Evolutionary conservation across 257 asterid species (phyloP), one percentile per base, ranked within the genome.

Genomic region (Rhazya stricta): DNA sequence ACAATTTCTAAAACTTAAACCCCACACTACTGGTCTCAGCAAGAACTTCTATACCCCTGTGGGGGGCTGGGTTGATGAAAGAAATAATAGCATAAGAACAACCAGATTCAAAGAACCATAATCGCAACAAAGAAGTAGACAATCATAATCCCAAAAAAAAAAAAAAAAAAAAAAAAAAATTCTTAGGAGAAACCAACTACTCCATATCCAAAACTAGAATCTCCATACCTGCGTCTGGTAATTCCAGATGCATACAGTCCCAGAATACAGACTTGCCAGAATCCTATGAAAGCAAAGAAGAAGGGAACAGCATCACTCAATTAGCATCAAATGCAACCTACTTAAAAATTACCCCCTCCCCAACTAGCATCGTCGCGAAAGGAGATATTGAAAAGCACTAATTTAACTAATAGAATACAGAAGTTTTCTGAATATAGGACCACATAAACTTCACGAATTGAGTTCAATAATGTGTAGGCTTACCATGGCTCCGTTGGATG

Each of bases 211-310:
- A 56, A 30, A 9, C 41, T 58, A 5, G 43, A 41, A 65, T 67
- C 62, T 62, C 11, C 58, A 48, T 84, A 93, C 97, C 98, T 93
- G 97, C 78, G 89, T 91, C 89, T 91, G 97, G 88, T 89, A 90
- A 84, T 94, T 91, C 97, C 94, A 91, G 41, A 94, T 90, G 87
- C 96, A 86, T 51, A 94, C 92, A 78, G 96, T 84, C 86, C 98
- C 98, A 1, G 96, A 84, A 74, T 94, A 94, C 86, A 94, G 78
- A 86, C 98, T 94, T 54, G 97, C 88, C 86, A 91, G 73, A 79
- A 94, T 91, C 97, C 98, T 94, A 85, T 45, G 61, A 77, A 19
- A 54, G 37, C 32, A 51, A 77, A 76, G 75, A 56, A 65, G 21
- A 25, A 37, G 5, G 15, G 29, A 19, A 42, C 46, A 29, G 41